A percentile compares a stretch with the other conserved stretches of the same genome.
Evolutionary conservation across 192 early-diverging fungal species (phyloP).

Genomic region (Podila verticillata): DNA sequence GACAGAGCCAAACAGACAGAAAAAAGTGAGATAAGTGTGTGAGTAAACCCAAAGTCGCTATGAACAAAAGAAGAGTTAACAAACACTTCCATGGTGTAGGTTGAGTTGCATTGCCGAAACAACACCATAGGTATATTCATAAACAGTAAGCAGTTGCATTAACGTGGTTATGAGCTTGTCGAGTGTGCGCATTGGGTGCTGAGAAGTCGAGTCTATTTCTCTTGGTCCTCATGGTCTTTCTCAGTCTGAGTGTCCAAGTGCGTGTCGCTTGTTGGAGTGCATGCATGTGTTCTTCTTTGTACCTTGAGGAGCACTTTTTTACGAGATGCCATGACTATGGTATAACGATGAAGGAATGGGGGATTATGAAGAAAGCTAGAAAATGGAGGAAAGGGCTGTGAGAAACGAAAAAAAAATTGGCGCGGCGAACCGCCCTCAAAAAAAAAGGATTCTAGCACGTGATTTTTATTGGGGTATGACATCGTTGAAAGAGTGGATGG

Average conservation of each 20-base stretch:
- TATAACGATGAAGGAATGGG: background rate
- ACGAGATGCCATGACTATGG: conserved; percentile 49
- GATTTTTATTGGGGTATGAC: background rate
- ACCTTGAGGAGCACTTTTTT: conserved; percentile 70
- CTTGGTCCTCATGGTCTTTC: no score
- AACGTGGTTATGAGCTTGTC: no score
- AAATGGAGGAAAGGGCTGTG: background rate
- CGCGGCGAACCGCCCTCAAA: no score
- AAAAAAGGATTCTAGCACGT: no score
- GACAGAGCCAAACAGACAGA: background rate
- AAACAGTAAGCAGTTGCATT: no score
- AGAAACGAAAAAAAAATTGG: background rate
- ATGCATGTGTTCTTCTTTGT: background rate
- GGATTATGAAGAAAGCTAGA: background rate
- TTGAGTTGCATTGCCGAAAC: background rate
- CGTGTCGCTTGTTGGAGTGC: background rate
- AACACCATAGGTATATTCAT: no score
- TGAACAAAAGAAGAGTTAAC: no score
- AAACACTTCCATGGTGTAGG: background rate
- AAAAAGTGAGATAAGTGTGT: background rate
- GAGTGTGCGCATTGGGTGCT: no score
- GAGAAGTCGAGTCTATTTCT: no score
- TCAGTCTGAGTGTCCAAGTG: background rate
- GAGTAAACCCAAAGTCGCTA: no score
- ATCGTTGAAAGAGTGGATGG: background rate